phyloP scores from a whole-genome alignment of 768 basidiomycete species.

The Guyanaporus albipodus region DNA sequence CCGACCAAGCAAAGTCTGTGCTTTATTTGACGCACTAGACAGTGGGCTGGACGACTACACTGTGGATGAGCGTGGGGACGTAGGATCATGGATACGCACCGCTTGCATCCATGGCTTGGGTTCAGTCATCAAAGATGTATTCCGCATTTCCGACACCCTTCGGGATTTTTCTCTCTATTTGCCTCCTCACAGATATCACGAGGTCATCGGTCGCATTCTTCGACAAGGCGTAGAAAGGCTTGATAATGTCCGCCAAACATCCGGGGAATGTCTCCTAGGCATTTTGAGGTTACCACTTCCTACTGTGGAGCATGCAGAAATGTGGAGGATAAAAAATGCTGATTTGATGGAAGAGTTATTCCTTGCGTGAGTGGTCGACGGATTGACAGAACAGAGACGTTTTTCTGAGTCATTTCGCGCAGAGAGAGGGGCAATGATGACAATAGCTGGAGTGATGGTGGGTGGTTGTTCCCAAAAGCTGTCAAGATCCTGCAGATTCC shows the following conservation, averaged over 20 bases:
- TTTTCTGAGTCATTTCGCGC: slow-evolving; percentile 2
- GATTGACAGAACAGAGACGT: background rate
- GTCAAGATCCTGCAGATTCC: slow-evolving; percentile 60
- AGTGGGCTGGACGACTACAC: slow-evolving; percentile 87
- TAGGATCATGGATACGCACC: slow-evolving; percentile 93
- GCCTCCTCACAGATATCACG: slow-evolving; percentile 53
- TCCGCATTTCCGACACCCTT: slow-evolving; percentile 40
- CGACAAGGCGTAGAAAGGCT: slow-evolving; percentile 91
- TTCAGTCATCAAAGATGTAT: slow-evolving; percentile 47
- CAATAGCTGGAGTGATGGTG: slow-evolving; percentile 63
- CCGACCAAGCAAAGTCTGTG: slow-evolving; percentile 40
- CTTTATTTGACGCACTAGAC: slow-evolving; percentile 55
- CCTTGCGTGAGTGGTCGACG: slow-evolving; percentile 37
- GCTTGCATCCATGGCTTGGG: slow-evolving; percentile 68
- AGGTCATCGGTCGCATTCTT: slow-evolving; percentile 60
- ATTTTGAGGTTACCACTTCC: slow-evolving; percentile 50
- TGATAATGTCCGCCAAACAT: slow-evolving; percentile 83
- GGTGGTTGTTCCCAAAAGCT: slow-evolving; percentile 71
- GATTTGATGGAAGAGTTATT: slow-evolving; percentile 52
- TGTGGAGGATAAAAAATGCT: slow-evolving; percentile 52
- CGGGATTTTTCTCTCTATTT: slow-evolving; percentile 55
- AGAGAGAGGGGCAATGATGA: slow-evolving; percentile 34
- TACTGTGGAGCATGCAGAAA: slow-evolving; percentile 33
- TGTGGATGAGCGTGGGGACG: slow-evolving; percentile 91
- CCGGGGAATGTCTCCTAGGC: slow-evolving; percentile 57